Evolutionary conservation across 306 rosid species (phyloP), one percentile per base, ranked within the genome.

Genomic region (Senna tora): DNA sequence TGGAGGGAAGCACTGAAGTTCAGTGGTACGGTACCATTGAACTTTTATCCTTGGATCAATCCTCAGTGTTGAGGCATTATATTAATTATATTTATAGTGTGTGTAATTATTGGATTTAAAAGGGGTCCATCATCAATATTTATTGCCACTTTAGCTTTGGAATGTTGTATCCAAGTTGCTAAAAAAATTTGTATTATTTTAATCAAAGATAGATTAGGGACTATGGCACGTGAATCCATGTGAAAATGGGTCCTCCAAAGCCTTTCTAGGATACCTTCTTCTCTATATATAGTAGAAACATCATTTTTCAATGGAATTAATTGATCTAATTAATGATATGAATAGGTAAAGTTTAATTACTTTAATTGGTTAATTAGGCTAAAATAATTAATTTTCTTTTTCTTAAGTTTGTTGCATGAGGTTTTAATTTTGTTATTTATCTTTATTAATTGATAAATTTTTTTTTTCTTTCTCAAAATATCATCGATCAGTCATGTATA

Each of bases 181-280:
- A 42, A 79, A 11, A 42, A 57, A 66, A 45, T 80, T 77, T 7
- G 36, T 56, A 67, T 47, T 62, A 25, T 55, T 77, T 63, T 82
- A 82, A 74, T 77, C 42, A 73, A 51, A 3, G 30, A 67, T 77
- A 3, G 30, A 67, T 77, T 85, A 78, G 84, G 54, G 79, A 68
- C 84, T 32, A 76, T 38, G 50, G 67, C 92, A 81, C 78, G 94
- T 83, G 96, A 84, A 49, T 83, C 80, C 96, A 84, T 76, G 94
- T 90, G 94, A 88, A 77, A 79, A 59, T 87, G 90, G 93, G 52
- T 63, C 81, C 6, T 28, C 32, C 1, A 51, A 7, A 3, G 57
- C 53, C 72, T 76, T n/a, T n/a, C 75, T 78, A 67, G 86, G 86
- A 84, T 75, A 58, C 81, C 65, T 65, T 75, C 45, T 55, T 62